These are phyloP conservation scores for Pyrenophora seminiperda DNA, from an alignment of 2,329 filamentous ascomycete genomes.

Conservation along the genomic window DNA sequence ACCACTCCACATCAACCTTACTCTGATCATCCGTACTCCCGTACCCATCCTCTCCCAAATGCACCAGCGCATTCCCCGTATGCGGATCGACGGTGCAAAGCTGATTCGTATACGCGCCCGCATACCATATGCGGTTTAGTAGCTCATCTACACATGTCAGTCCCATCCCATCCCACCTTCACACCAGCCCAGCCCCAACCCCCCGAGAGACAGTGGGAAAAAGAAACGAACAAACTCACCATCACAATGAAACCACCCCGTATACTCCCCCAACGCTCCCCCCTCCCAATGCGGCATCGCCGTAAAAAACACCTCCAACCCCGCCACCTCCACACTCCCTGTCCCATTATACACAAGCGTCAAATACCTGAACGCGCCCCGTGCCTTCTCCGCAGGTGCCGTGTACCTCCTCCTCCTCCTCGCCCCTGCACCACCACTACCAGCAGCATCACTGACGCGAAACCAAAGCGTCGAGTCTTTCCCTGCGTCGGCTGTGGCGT, in stretches of 20 bases:
- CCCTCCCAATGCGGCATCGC: slow-evolving; percentile 52
- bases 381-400: slow-evolving; percentile 49
- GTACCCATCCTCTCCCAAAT: slow-evolving; percentile 35
- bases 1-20: slow-evolving; percentile 47
- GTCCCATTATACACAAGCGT: slow-evolving; percentile 53
- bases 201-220: too few species aligned
- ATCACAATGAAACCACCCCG: slow-evolving; percentile 52
- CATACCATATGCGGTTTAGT: slow-evolving; percentile 54
- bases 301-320: slow-evolving; percentile 52
- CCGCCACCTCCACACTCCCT: slow-evolving; percentile 46
- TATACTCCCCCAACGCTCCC: slow-evolving; percentile 44
- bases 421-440: too few species aligned
- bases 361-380: slow-evolving; percentile 56
- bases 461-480: slow-evolving; percentile 59
- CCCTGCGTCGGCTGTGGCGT: slow-evolving; percentile 54
- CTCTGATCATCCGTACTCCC: slow-evolving; percentile 31
- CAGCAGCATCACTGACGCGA: slow-evolving; percentile 44
- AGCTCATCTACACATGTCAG: slow-evolving; percentile 44
- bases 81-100: slow-evolving; percentile 48
- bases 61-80: slow-evolving; percentile 45
- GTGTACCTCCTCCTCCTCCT: slow-evolving; percentile 53
- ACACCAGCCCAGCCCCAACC: not conserved
- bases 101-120: slow-evolving; percentile 49
- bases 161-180: not conserved
- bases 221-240: too few species aligned